Conservation (phyloP, 345 rosid genomes). For the Kernera saxatilis region DNA sequence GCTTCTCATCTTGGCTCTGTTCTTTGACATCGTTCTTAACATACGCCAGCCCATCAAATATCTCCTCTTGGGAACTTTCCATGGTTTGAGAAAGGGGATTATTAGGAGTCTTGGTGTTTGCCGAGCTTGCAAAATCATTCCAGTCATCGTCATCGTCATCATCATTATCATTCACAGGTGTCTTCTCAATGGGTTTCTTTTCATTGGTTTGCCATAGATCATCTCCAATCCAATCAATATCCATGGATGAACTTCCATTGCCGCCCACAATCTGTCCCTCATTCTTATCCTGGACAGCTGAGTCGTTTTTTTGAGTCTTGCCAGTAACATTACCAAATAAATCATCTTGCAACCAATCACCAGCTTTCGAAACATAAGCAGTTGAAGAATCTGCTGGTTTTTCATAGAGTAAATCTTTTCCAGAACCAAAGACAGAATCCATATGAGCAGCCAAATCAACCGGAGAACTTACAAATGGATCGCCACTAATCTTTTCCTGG, state of each 20-base stretch:
- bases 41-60: slow-evolving; percentile 8
- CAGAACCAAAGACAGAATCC: slow-evolving; percentile 58
- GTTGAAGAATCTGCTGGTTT: slow-evolving; percentile 29
- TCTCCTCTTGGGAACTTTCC: slow-evolving; percentile 15
- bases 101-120: slow-evolving; percentile 33
- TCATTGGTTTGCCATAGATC: slow-evolving; percentile 33
- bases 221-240: slow-evolving; percentile 41
- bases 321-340: slow-evolving; percentile 32
- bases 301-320: slow-evolving; percentile 23
- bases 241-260: slow-evolving; percentile 33
- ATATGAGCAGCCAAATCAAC: slow-evolving; percentile 52
- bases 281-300: slow-evolving; percentile 5
- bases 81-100: slow-evolving; percentile 22
- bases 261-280: slow-evolving; percentile 20
- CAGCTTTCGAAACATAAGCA: slow-evolving; percentile 32
- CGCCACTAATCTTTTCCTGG: slow-evolving; percentile 32
- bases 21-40: slow-evolving; percentile 9
- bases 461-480: slow-evolving; percentile 41
- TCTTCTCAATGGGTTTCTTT: slow-evolving; percentile 26
- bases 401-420: slow-evolving; percentile 27
- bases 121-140: slow-evolving; percentile 72
- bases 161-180: slow-evolving; percentile 11
- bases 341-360: slow-evolving; percentile 51
- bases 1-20: slow-evolving; percentile 29
- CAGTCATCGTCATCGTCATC: slow-evolving; percentile 50